phyloP scores from a whole-genome alignment of 306 rosid species.

The Prinsepia uniflora region DNA sequence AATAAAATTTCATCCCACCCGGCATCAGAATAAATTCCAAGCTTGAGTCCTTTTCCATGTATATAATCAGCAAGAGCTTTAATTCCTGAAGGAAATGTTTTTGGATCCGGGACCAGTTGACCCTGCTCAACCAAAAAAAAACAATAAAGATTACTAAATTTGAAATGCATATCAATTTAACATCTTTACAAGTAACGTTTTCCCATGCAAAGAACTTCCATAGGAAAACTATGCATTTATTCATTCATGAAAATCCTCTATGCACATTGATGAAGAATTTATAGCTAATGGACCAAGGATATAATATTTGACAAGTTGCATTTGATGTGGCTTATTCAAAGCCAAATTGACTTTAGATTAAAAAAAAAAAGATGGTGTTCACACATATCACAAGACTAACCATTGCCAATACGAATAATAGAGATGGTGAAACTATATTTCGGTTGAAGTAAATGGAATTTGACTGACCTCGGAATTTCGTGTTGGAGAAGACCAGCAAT shows the following conservation, averaged over 20 bases:
- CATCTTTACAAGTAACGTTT: background rate
- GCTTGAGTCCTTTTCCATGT: conserved; percentile 79
- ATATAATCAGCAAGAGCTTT: conserved; percentile 84
- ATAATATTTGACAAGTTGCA: background rate
- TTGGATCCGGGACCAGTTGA: conserved; percentile 62
- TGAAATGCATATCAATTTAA: conserved; percentile 4
- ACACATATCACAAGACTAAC: conserved; percentile 11
- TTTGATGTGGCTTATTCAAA: background rate
- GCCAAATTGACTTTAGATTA: background rate
- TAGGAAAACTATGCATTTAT: background rate
- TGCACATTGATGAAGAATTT: background rate
- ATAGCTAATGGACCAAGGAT: background rate
- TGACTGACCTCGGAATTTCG: conserved; percentile 58
- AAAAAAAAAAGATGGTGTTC: conserved; percentile 11
- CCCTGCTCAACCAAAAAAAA: conserved; percentile 50
- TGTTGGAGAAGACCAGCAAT: conserved; percentile 66
- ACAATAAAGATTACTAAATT: conserved; percentile 21
- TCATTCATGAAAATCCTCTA: background rate
- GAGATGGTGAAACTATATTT: background rate
- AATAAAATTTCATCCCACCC: conserved; percentile 55
- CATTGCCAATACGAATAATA: background rate
- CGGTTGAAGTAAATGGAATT: conserved; percentile 17
- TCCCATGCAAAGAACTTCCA: background rate
- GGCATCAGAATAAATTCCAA: conserved; percentile 96
- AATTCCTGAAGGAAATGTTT: conserved; percentile 87